Base-by-base conservation (phyloP, 1,139 yeast genomes). In the Hemisphaericaspora xylofermentans region DNA sequence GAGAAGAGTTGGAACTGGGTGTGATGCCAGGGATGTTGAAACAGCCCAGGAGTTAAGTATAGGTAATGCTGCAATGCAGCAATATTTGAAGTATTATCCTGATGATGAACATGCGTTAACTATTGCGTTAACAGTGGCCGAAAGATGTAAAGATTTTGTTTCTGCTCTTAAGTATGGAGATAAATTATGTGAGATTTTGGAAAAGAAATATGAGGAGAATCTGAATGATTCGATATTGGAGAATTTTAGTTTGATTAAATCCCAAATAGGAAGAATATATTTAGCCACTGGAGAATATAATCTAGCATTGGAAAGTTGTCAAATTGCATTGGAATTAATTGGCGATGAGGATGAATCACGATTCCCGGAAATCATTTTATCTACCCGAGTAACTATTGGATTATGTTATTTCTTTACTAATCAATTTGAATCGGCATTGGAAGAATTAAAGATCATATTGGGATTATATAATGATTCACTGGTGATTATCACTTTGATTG, bases 11-110 rank as follows among this genome's bases (percentile, higher is more conserved):
- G 39, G 39, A 2, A 71, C 43, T 1, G 45, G 66, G 1, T 61
- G 61, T 39, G 80, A 77, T 49, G 71, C 74, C n/a, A 61, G 74
- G 44, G 78, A 82, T 50, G 61, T 82, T 35, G 81, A 71, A 29
- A 73, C 81, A 0, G 76, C 82, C 1, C 88, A 84, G 53, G 85
- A 84, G 49, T 66, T 82, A 45, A 74, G 84, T 46, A 69, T 83
- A 15, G 89, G 89, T 19, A 76, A 82, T 46, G 73, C 76, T 52
- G 95, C 96, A 3, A 74, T 93, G 60, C 77, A 79, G 41, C 85
- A 80, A 54, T 87, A 84, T 51, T 69, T 88, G 56, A 81, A 78
- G 50, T 79, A 78, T 49, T 66, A 74, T 19, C 96, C 97, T 0
- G 58, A 72, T 17, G 87, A 84, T 56, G 66, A 65, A 7, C 64